Percentiles rank a stretch among this genome's conserved stretches.
phyloP scores from a whole-genome alignment of 495 filamentous ascomycete genomes.

The Sabuloglossum arenarium region DNA sequence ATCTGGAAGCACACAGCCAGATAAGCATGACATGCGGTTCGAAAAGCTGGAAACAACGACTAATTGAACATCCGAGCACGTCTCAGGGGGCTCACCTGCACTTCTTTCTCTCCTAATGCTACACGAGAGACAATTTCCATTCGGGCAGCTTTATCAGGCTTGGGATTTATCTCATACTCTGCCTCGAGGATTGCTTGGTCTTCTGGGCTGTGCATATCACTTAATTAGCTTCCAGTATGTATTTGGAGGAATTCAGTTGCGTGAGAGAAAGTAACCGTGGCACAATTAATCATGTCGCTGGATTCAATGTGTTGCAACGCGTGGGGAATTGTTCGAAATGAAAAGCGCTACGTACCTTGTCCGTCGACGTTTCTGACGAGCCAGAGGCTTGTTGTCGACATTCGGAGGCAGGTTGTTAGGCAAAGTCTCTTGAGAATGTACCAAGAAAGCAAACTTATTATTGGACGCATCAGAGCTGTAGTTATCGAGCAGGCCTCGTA shows the following conservation, averaged over 20 bases:
- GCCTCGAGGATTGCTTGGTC: slow-evolving; percentile 82
- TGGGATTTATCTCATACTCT: slow-evolving; percentile 67
- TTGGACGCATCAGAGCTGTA: background rate
- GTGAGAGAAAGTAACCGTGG: background rate
- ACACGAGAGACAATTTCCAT: slow-evolving; percentile 67
- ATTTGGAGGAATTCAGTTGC: background rate
- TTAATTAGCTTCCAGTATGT: background rate
- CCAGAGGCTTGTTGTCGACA: slow-evolving; percentile 45
- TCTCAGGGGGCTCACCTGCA: slow-evolving; percentile 51
- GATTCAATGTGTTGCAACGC: background rate
- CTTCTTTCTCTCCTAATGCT: slow-evolving; percentile 86
- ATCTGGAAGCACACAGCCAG: slow-evolving; percentile 35
- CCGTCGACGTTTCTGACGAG: slow-evolving; percentile 45
- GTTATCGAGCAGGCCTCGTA: background rate
- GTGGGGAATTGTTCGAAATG: background rate
- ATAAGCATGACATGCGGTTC: background rate
- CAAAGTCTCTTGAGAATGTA: slow-evolving; percentile 45
- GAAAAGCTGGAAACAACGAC: background rate
- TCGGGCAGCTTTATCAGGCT: slow-evolving; percentile 81
- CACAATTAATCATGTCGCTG: no score
- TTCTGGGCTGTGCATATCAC: slow-evolving; percentile 37
- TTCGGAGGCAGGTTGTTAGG: slow-evolving; percentile 38
- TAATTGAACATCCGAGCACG: background rate
- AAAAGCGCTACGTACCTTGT: slow-evolving; percentile 23
- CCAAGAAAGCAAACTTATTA: slow-evolving; percentile 38